A percentile compares a stretch with the other conserved stretches of the same genome.
phyloP scores from a whole-genome alignment of 768 basidiomycete species.

The Amanita jacksonii region DNA sequence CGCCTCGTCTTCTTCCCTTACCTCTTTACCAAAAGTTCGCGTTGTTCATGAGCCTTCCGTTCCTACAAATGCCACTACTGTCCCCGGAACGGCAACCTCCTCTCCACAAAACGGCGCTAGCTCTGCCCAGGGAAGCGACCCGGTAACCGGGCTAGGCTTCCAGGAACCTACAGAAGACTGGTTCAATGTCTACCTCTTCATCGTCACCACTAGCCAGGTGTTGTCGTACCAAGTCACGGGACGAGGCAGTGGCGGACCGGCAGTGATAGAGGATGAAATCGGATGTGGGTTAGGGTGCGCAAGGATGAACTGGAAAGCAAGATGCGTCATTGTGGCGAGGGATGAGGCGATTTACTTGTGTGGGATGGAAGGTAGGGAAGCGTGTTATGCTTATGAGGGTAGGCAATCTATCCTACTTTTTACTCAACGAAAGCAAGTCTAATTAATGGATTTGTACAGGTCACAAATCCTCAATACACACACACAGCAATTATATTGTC shows the following conservation, averaged over 20 bases:
- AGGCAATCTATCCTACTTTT: slow-evolving; percentile 17
- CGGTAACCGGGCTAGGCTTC: slow-evolving; percentile 90
- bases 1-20: slow-evolving; percentile 56
- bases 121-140: slow-evolving; percentile 40
- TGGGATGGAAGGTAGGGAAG: slow-evolving; percentile 69
- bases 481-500: slow-evolving; percentile 77
- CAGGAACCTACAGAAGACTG: slow-evolving; percentile 44
- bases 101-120: background rate
- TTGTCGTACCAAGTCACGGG: slow-evolving; percentile 70
- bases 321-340: slow-evolving; percentile 74
- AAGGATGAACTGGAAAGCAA: slow-evolving; percentile 62
- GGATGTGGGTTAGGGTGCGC: slow-evolving; percentile 83
- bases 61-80: background rate
- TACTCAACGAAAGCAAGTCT: no score
- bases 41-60: slow-evolving; percentile 68
- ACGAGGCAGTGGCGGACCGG: slow-evolving; percentile 53
- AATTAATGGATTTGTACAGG: no score
- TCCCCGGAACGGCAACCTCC: background rate
- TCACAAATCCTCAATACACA: slow-evolving; percentile 67
- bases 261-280: slow-evolving; percentile 74
- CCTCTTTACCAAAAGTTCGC: slow-evolving; percentile 77
- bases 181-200: slow-evolving; percentile 57
- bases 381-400: slow-evolving; percentile 93
- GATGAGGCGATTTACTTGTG: slow-evolving; percentile 91
- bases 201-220: slow-evolving; percentile 82